Evolutionary conservation across 2,329 filamentous ascomycete genomes (phyloP).

Genomic region (Sphaerulina vaccinii): DNA sequence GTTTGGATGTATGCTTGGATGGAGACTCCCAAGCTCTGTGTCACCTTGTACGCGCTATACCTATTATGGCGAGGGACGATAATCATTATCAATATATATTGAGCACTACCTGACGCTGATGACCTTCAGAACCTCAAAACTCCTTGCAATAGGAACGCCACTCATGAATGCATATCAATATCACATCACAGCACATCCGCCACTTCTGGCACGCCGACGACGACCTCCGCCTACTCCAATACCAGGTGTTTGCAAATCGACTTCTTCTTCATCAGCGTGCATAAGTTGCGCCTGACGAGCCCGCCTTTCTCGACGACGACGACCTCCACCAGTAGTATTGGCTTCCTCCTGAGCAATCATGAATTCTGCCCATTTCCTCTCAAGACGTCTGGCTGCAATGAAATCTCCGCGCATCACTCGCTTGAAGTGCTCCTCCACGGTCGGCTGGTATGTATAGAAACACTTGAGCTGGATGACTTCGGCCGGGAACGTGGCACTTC

Average conservation of each 20-base stretch:
- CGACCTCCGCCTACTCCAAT: constrained; percentile 42
- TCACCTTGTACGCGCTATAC: not conserved
- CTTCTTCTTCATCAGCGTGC: constrained; percentile 78
- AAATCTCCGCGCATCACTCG: constrained; percentile 77
- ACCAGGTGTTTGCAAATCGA: constrained; percentile 18
- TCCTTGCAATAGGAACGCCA: not conserved
- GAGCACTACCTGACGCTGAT: not conserved
- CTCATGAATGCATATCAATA: not conserved
- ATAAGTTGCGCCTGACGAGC: constrained; percentile 78
- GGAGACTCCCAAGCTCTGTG: not conserved
- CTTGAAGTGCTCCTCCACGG: constrained; percentile 89
- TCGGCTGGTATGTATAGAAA: constrained; percentile 94
- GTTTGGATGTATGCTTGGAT: not conserved
- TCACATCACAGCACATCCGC: constrained; percentile 52
- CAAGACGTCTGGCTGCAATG: constrained; percentile 70
- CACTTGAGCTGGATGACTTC: constrained; percentile 86
- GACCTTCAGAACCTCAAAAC: too few species aligned
- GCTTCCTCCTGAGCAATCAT: constrained; percentile 92
- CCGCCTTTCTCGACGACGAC: constrained; percentile 69
- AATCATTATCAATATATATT: not conserved
- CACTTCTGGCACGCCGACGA: constrained; percentile 49
- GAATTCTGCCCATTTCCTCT: constrained; percentile 88
- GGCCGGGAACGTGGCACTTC: constrained; percentile 60
- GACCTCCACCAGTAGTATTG: constrained; percentile 63
- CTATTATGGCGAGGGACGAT: not conserved